Evolutionary conservation across 441 rosid species (phyloP), one percentile per base, ranked within the genome.

Genomic region (Flueggea neowawraea): DNA sequence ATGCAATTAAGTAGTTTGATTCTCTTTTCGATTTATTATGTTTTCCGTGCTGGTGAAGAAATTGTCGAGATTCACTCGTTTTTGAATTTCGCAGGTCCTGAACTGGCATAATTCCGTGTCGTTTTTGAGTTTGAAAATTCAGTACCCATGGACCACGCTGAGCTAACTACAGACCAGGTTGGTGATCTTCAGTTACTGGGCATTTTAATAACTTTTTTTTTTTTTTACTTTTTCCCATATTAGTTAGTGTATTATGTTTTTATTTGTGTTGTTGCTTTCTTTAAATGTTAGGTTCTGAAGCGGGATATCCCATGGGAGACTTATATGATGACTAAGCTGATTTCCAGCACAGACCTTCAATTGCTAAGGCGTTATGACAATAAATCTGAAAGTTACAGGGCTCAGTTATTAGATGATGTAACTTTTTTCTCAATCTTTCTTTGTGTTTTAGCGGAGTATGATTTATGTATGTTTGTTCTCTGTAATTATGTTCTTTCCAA

Each of bases 231-330:
- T 6, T 28, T 43, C 8, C 12, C 31, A 16, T 12, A 12, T 50
- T n/a, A n/a, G 11, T 52, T 28, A 13, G 44, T 31, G 14, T 17
- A 53, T 22, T 22, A 22, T 22, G 28, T 22, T 22, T 22, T 22
- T 22, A 22, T 22, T 22, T 22, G 28, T 22, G 28, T 22, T 22
- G 28, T 22, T 22, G 28, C 28, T 22, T 22, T 9, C 3, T 52
- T 52, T 16, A 12, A 22, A 22, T 22, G 28, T 22, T 51, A 95
- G 99, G 98, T 91, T 50, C 75, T 95, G 76, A 83, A 73, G 84
- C 84, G 99, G 78, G 99, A 90, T 65, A 95, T 95, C 73, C 99
- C 99, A 69, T 91, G 98, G 99, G 98, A 90, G 84, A 84, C 98
- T 16, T 95, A 95, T 76, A 83, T 83, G 96, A 75, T 80, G 41